These are phyloP conservation scores for Candida pseudoglaebosa DNA, from an alignment of 805 yeast species.

Conservation along the genomic window DNA sequence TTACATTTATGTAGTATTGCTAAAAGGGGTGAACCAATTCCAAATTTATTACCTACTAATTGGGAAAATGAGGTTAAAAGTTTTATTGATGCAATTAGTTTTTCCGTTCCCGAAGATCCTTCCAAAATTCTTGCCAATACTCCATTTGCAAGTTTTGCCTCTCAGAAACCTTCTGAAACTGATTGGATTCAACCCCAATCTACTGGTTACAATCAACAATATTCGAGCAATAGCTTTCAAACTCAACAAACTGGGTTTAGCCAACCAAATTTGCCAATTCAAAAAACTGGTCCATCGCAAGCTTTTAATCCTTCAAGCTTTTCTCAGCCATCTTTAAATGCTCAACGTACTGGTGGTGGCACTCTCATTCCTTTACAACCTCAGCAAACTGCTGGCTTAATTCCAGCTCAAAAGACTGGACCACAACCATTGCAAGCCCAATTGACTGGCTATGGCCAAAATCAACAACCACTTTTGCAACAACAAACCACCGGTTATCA, in stretches of 20 bases:
- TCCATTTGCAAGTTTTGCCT: conserved; percentile 35
- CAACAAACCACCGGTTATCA: conserved; percentile 20
- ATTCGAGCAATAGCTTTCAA: conserved; percentile 28
- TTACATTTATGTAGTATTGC: conserved; percentile 80
- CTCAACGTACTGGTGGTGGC: conserved; percentile 47
- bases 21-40: conserved; percentile 74
- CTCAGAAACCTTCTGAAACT: conserved; percentile 12
- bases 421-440: conserved; percentile 24
- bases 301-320: conserved; percentile 8
- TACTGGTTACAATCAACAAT: conserved; percentile 19
- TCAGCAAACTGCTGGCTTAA: conserved; percentile 67
- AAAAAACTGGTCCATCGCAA: conserved; percentile 39
- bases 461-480: conserved; percentile 19
- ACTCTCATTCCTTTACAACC: conserved; percentile 48
- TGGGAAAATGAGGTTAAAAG: conserved; percentile 82
- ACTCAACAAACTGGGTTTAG: conserved; percentile 28
- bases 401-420: conserved; percentile 45
- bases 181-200: conserved; percentile 33
- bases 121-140: conserved; percentile 37
- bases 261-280: conserved; percentile 21
- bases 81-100: conserved; percentile 84
- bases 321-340: conserved; percentile 17
- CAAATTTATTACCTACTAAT: conserved; percentile 64
- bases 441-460: conserved; percentile 12
- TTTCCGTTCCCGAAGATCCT: conserved; percentile 64